phyloP scores from a whole-genome alignment of 2,329 filamentous ascomycete species.

The Diplodia sapinea region DNA sequence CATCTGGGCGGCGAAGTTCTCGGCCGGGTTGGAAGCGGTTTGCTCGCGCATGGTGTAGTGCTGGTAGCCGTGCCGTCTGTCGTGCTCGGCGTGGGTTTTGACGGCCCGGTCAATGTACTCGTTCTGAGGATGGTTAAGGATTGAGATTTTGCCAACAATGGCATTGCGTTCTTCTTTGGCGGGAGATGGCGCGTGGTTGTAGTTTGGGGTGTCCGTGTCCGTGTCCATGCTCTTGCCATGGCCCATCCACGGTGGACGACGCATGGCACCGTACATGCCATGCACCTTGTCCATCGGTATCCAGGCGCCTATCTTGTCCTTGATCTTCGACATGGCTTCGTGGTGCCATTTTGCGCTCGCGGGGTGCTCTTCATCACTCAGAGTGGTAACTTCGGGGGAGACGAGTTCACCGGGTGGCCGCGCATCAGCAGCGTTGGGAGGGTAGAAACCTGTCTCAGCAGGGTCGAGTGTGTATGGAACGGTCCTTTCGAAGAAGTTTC shows the following conservation, averaged over 20 bases:
- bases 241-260: constrained; percentile 9
- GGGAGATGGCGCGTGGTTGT: background rate
- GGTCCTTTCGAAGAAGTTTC: background rate
- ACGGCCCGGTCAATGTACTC: constrained; percentile 45
- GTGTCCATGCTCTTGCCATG: constrained; percentile 3
- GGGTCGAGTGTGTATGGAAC: background rate
- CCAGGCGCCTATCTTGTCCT: constrained; percentile 13
- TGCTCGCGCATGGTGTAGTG: constrained; percentile 40
- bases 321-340: constrained; percentile 19
- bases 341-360: constrained; percentile 10
- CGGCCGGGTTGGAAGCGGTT: background rate
- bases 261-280: constrained; percentile 19
- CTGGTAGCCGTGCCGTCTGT: constrained; percentile 44
- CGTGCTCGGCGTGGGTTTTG: constrained; percentile 44
- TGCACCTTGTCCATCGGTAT: constrained; percentile 13
- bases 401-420: background rate
- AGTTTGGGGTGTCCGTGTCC: background rate
- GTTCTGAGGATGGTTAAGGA: constrained; percentile 26
- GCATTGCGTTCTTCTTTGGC: constrained; percentile 9
- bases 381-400: background rate
- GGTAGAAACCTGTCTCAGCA: constrained; percentile 12
- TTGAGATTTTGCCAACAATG: constrained; percentile 30
- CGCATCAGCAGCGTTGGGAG: background rate
- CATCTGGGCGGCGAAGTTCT: constrained; percentile 7
- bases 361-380: constrained; percentile 16